These are phyloP conservation scores for Coniochaeta prunicola DNA, from an alignment of 2,329 filamentous ascomycete species.

Conservation along the genomic window DNA sequence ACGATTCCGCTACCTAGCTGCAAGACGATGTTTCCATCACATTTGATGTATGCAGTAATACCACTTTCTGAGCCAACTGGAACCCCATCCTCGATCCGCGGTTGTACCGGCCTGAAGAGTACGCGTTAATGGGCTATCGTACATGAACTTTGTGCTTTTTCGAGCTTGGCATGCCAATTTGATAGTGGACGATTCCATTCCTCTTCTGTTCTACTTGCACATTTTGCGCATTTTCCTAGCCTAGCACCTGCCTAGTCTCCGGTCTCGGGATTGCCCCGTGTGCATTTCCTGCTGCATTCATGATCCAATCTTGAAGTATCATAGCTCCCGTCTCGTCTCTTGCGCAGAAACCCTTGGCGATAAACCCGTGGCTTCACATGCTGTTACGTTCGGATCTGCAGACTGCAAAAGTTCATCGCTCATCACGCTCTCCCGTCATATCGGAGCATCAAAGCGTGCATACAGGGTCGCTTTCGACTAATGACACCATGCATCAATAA, in stretches of 20 bases:
- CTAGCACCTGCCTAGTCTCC: too few species aligned
- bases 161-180: too few species aligned
- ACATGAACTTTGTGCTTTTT: not conserved
- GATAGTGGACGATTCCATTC: too few species aligned
- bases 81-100: not conserved
- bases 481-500: not conserved
- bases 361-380: not conserved
- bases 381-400: not conserved
- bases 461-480: not conserved
- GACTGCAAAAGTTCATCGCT: not conserved
- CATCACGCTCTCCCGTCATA: not conserved
- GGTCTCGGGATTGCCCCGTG: too few species aligned
- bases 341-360: not conserved
- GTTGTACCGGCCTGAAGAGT: not conserved
- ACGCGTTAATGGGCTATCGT: not conserved
- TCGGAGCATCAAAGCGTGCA: not conserved
- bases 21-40: not conserved
- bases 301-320: not conserved
- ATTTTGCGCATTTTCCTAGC: too few species aligned
- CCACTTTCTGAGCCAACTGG: not conserved
- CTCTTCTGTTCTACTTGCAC: too few species aligned
- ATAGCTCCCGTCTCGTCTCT: not conserved
- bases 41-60: not conserved
- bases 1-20: not conserved
- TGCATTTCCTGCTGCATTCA: too few species aligned